phyloP scores from a whole-genome alignment of 352 stramenopile species.

The Pythium guiyangense region DNA sequence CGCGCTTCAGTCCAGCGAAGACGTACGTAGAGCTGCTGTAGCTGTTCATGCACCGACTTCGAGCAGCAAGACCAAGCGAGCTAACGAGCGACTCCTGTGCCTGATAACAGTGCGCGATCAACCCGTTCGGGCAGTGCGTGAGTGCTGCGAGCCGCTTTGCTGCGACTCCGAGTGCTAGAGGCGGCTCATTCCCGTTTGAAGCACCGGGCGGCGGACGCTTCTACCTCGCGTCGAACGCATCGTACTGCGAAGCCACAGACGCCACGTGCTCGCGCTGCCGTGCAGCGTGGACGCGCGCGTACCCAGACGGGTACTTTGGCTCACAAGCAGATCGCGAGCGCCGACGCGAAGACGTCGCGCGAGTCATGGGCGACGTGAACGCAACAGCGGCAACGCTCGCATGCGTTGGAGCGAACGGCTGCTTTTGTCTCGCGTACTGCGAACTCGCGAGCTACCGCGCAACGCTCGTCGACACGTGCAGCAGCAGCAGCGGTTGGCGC shows the following conservation, averaged over 20 bases:
- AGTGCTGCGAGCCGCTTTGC: conserved; percentile 1
- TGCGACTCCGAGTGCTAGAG: background rate
- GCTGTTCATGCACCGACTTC: background rate
- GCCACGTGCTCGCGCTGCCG: background rate
- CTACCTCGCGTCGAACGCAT: conserved; percentile 16
- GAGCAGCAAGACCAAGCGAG: background rate
- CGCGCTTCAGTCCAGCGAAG: conserved; percentile 23
- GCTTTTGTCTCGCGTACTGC: conserved; percentile 39
- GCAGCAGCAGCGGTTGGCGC: background rate
- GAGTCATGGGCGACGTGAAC: background rate
- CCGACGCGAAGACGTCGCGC: background rate
- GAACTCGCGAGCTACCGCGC: conserved; percentile 15
- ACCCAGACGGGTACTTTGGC: conserved; percentile 1
- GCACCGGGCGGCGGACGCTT: conserved; percentile 26
- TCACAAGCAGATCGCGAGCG: conserved; percentile 1
- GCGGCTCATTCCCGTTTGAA: conserved; percentile 5
- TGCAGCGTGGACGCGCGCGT: background rate
- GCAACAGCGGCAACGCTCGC: conserved; percentile 13
- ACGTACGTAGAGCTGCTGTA: background rate
- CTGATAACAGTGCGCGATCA: conserved; percentile 25
- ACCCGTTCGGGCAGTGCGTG: conserved; percentile 27
- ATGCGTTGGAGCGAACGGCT: conserved; percentile 30
- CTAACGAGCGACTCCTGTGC: background rate
- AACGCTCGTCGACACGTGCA: background rate
- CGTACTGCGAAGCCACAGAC: conserved; percentile 8